phyloP scores from a whole-genome alignment of 192 early-diverging fungal species.

The Coemansia sp. region DNA sequence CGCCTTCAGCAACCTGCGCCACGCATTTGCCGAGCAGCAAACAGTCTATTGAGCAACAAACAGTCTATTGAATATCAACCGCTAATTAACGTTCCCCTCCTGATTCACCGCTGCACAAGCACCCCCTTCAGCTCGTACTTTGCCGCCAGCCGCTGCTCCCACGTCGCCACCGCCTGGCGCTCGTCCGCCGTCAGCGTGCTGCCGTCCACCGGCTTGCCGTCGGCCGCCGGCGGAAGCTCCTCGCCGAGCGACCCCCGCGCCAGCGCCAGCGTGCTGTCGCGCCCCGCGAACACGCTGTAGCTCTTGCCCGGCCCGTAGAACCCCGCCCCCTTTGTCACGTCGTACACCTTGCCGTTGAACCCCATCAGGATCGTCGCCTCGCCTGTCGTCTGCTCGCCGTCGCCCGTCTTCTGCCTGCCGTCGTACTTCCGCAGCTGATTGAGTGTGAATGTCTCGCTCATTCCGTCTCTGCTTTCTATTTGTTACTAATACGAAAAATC shows the following conservation, averaged over 20 bases:
- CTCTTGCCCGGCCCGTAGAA: slow-evolving; percentile 84
- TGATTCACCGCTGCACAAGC: slow-evolving; percentile 51
- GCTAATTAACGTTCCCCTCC: no score
- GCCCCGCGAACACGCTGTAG: slow-evolving; percentile 88
- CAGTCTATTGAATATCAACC: background rate
- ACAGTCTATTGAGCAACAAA: background rate
- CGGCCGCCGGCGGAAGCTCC: slow-evolving; percentile 54
- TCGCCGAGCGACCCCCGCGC: slow-evolving; percentile 81
- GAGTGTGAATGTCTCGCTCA: slow-evolving; percentile 14
- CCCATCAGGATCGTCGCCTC: slow-evolving; percentile 62
- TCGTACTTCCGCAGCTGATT: slow-evolving; percentile 17
- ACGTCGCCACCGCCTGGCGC: slow-evolving; percentile 59
- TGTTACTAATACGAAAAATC: background rate
- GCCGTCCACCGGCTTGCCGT: slow-evolving; percentile 68
- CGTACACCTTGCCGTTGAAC: slow-evolving; percentile 79
- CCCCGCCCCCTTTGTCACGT: slow-evolving; percentile 71
- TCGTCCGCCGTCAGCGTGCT: slow-evolving; percentile 65
- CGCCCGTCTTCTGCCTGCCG: slow-evolving; percentile 8
- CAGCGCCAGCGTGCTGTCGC: slow-evolving; percentile 83
- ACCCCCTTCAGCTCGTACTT: slow-evolving; percentile 71
- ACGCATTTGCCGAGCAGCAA: slow-evolving; percentile 32
- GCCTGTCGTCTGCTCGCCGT: slow-evolving; percentile 6
- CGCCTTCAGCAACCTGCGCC: slow-evolving; percentile 51
- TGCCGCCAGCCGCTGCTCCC: slow-evolving; percentile 67
- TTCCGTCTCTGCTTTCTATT: slow-evolving; percentile 5